Percentiles rank a stretch among this genome's conserved stretches.
Evolutionary conservation across 2,329 filamentous ascomycete species (phyloP).

Genomic region (Tympanopsis confertula): DNA sequence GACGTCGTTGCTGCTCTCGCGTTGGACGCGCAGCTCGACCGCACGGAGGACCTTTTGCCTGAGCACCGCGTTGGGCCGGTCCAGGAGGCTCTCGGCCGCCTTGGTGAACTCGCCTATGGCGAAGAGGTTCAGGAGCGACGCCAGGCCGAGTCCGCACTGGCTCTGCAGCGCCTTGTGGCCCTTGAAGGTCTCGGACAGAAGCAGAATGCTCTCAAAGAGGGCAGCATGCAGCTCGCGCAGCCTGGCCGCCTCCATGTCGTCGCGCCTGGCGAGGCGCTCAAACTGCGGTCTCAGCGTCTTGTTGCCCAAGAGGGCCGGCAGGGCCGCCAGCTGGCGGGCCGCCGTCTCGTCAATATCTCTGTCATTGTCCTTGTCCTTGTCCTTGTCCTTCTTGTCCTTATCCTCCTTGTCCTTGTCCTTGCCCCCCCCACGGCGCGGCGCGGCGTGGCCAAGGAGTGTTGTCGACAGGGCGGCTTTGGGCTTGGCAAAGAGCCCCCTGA

Average conservation of each 20-base stretch:
- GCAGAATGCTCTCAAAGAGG: conserved; percentile 53
- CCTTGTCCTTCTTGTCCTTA: conserved; percentile 26
- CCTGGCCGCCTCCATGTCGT: background rate
- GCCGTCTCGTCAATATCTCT: background rate
- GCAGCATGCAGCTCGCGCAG: conserved; percentile 35
- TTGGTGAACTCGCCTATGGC: conserved; percentile 83
- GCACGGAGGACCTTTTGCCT: conserved; percentile 72
- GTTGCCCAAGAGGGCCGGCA: background rate
- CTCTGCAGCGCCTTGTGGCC: conserved; percentile 39
- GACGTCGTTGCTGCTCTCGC: conserved; percentile 57
- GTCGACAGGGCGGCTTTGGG: background rate
- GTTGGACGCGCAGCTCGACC: conserved; percentile 67
- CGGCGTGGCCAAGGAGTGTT: conserved; percentile 21
- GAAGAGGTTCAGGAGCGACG: conserved; percentile 70
- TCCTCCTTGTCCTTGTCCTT: conserved; percentile 6
- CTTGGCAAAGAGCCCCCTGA: background rate
- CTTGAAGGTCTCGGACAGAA: conserved; percentile 55
- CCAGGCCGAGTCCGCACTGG: conserved; percentile 59
- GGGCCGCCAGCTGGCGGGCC: background rate
- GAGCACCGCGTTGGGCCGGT: conserved; percentile 62
- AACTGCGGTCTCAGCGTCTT: background rate
- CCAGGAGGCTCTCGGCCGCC: conserved; percentile 71
- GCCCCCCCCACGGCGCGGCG: conserved; percentile 18
- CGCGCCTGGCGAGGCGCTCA: background rate
- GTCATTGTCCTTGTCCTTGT: conserved; percentile 2